Evolutionary conservation across 176 grass and related monocot species (phyloP).

Genomic region (Paspalum notatum): DNA sequence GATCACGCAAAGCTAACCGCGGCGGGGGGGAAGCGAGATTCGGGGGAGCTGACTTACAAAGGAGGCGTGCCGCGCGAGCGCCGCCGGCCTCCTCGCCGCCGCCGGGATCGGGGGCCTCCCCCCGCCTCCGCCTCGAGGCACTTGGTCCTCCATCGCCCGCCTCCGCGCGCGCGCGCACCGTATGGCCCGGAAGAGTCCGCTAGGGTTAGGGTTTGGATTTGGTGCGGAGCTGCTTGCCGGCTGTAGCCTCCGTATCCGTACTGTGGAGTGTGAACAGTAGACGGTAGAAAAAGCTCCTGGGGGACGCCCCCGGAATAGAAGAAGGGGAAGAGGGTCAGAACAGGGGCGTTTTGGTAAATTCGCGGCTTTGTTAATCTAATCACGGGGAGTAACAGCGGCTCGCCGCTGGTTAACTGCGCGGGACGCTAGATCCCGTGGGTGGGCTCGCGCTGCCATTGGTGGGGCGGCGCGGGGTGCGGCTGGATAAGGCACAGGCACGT

Average conservation of each 20-base stretch:
- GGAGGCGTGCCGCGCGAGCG: slow-evolving; percentile 67
- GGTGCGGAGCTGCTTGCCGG: neutral
- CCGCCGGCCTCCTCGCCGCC: slow-evolving; percentile 45
- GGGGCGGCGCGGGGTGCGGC: neutral
- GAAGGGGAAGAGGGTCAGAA: neutral
- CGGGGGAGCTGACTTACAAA: slow-evolving; percentile 58
- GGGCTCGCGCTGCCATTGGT: slow-evolving; percentile 1
- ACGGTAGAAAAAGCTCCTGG: neutral
- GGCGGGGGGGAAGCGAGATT: slow-evolving; percentile 10
- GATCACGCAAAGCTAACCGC: slow-evolving; percentile 24
- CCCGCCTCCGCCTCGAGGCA: slow-evolving; percentile 35
- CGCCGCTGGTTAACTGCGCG: neutral
- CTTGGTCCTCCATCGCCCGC: slow-evolving; percentile 43
- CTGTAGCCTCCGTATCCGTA: neutral
- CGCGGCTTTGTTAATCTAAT: neutral
- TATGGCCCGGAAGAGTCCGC: neutral
- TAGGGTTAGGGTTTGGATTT: slow-evolving; percentile 52
- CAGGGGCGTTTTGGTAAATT: slow-evolving; percentile 38
- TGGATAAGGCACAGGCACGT: neutral
- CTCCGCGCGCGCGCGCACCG: neutral
- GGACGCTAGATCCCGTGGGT: slow-evolving; percentile 26
- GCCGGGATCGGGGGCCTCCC: slow-evolving; percentile 64
- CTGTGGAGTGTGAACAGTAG: slow-evolving; percentile 49
- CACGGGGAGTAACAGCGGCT: neutral
- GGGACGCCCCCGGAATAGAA: neutral